These are phyloP conservation scores for Auriscalpium microsporum DNA, from an alignment of 768 basidiomycete species.

Conservation along the genomic window DNA sequence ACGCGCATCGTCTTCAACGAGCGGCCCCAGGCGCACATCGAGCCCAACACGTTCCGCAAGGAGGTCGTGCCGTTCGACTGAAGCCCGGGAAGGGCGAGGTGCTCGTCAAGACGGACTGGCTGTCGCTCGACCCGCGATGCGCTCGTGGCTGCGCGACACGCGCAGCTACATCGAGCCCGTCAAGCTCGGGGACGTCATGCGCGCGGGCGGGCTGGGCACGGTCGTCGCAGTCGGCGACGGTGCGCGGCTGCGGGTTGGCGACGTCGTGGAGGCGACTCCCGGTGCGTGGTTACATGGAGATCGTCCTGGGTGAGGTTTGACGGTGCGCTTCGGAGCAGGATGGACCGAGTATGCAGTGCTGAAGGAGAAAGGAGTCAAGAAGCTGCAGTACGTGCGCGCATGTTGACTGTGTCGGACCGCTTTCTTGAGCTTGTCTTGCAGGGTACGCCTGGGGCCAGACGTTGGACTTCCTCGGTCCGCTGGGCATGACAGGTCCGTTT, in stretches of 20 bases:
- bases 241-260: constrained; percentile 53
- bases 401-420: neutral
- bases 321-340: constrained; percentile 30
- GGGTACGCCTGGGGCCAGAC: constrained; percentile 50
- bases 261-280: constrained; percentile 52
- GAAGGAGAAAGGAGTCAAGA: constrained; percentile 41
- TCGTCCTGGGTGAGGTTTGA: neutral
- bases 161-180: constrained; percentile 64
- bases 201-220: constrained; percentile 55
- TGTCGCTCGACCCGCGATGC: constrained; percentile 84
- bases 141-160: constrained; percentile 67
- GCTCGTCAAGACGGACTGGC: constrained; percentile 70
- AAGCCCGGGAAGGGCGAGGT: constrained; percentile 45
- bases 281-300: constrained; percentile 36
- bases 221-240: constrained; percentile 51
- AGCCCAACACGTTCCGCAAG: constrained; percentile 63
- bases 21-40: constrained; percentile 61
- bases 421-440: constrained; percentile 18
- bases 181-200: constrained; percentile 51
- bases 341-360: constrained; percentile 72
- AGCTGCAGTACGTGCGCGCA: constrained; percentile 42
- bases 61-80: constrained; percentile 46
- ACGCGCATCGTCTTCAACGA: constrained; percentile 69
- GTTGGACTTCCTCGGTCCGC: constrained; percentile 74
- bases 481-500: constrained; percentile 63